Conservation (phyloP, 257 asterid species). For the Rhazya stricta region DNA sequence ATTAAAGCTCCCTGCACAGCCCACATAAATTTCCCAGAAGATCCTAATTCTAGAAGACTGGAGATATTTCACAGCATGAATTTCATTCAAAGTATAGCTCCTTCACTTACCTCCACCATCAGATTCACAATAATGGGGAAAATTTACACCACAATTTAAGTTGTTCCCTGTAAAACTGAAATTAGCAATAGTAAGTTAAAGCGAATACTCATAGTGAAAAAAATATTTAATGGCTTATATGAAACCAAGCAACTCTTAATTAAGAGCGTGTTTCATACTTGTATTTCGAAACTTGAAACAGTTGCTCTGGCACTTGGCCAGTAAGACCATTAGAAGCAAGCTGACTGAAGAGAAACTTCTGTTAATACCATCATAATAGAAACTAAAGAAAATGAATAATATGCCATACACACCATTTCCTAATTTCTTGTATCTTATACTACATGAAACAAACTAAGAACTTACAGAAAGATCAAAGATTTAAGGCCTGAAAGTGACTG, state of each 20-base stretch:
- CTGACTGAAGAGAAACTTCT: conserved; percentile 51
- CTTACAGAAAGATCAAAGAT: conserved; percentile 61
- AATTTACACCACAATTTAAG: conserved; percentile 63
- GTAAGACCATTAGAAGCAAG: conserved; percentile 68
- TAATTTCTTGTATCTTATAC: neutral
- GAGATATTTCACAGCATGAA: neutral
- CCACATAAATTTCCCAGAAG: neutral
- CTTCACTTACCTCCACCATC: conserved; percentile 53
- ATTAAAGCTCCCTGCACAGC: neutral
- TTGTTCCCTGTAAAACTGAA: conserved; percentile 89
- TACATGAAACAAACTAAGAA: conserved; percentile 10
- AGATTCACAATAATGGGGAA: conserved; percentile 47
- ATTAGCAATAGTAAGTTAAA: conserved; percentile 20
- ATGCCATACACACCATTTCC: neutral
- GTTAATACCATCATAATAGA: conserved; percentile 17
- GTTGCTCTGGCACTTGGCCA: conserved; percentile 65
- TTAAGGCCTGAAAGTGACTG: conserved; percentile 64
- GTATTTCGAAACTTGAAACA: conserved; percentile 64
- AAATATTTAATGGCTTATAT: neutral
- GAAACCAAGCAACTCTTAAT: neutral
- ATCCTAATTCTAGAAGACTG: neutral
- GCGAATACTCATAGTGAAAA: neutral
- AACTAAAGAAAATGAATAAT: neutral
- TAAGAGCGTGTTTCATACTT: conserved; percentile 43
- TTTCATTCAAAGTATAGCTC: neutral